Evolutionary conservation across 116 monocot genomes (phyloP).

Genomic region (Cymodocea nodosa): DNA sequence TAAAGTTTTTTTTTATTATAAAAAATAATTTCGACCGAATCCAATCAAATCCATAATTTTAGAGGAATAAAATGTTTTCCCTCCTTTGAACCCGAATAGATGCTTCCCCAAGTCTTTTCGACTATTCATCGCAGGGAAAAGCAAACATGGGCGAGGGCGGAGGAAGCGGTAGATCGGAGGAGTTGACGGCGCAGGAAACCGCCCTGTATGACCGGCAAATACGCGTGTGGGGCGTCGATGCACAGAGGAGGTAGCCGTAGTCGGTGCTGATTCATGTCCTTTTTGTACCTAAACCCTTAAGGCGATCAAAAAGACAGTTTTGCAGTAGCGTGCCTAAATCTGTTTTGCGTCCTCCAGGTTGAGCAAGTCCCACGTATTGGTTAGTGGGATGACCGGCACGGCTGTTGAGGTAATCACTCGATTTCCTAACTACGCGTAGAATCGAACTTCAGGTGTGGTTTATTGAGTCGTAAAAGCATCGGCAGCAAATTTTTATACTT

Average conservation of each 20-base stretch:
- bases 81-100: too few species aligned
- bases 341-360: constrained; percentile 12
- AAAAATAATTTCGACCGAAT: too few species aligned
- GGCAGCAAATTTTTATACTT: too few species aligned
- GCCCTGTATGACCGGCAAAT: constrained; percentile 98
- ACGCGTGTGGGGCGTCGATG: constrained; percentile 97
- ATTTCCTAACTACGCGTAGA: neutral
- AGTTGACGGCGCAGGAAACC: constrained; percentile 87
- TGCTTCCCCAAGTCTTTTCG: too few species aligned
- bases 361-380: constrained; percentile 39
- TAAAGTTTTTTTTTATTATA: too few species aligned
- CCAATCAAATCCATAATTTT: too few species aligned
- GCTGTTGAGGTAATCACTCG: constrained; percentile 41
- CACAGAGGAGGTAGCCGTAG: constrained; percentile 52
- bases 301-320: neutral
- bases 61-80: too few species aligned
- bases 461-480: too few species aligned
- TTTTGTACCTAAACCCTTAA: neutral
- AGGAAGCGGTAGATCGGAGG: constrained; percentile 28
- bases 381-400: constrained; percentile 63
- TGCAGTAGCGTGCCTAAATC: neutral
- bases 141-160: constrained; percentile 30
- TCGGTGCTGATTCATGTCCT: neutral
- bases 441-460: too few species aligned
- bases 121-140: too few species aligned